Evolutionary conservation across 2,329 filamentous ascomycete genomes (phyloP).

Genomic region (Calonectria hawksworthii): DNA sequence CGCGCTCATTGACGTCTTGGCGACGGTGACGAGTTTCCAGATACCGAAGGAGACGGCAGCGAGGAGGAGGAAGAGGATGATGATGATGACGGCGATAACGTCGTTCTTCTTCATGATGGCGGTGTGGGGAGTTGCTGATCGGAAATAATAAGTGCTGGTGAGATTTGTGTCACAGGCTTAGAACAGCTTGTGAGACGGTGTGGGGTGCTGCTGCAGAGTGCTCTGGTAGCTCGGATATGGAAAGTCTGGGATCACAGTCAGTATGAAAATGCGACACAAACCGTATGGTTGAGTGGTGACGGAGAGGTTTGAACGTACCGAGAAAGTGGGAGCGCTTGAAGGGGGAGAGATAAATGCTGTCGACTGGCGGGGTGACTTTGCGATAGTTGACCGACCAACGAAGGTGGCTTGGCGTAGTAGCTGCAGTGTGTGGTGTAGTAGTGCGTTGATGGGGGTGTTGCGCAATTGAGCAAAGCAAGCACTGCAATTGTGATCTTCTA

Average conservation of each 20-base stretch:
- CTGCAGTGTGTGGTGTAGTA: not conserved
- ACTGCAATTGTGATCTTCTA: not conserved
- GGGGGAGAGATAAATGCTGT: constrained; percentile 17
- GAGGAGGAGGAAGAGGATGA: constrained; percentile 74
- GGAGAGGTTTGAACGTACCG: constrained; percentile 14
- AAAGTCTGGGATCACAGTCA: constrained; percentile 13
- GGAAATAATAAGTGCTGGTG: constrained; percentile 1
- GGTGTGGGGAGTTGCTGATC: constrained; percentile 31
- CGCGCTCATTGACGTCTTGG: constrained; percentile 59
- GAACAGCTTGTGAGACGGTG: not conserved
- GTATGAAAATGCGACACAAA: not conserved
- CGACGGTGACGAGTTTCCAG: constrained; percentile 70
- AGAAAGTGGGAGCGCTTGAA: not conserved
- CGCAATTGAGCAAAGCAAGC: not conserved
- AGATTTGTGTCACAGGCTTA: not conserved
- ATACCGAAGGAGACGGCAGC: constrained; percentile 74
- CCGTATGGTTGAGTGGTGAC: not conserved
- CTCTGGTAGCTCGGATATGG: not conserved
- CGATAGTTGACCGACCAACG: constrained; percentile 29
- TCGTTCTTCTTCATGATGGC: constrained; percentile 74
- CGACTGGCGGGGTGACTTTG: constrained; percentile 12
- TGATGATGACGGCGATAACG: constrained; percentile 77
- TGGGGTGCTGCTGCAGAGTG: not conserved
- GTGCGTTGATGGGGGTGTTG: not conserved
- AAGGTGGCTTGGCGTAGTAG: not conserved